Base-by-base conservation (phyloP, 352 stramenopile genomes). In the Phytophthora idaei region DNA sequence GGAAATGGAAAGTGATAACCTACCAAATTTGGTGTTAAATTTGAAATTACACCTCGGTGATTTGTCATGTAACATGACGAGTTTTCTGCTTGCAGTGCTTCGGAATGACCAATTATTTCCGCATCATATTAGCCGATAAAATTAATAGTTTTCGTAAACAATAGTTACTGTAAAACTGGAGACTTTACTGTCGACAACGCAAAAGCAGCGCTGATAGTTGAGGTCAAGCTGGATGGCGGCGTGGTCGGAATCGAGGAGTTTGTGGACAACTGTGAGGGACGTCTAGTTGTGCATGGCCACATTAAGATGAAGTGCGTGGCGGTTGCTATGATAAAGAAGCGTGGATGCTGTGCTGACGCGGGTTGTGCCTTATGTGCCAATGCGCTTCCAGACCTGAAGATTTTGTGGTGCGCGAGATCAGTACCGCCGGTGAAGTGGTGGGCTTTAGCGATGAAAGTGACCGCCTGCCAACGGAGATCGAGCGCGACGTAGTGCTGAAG, bases 361-460 rank as follows among this genome's bases (percentile, higher is more conserved):
- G 8, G 28, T 59, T 39, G 51, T 57, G 42, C 1, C 11, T 27
- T 10, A 49, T 52, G 25, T 67, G 50, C 49, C 28, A 52, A 50
- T 50, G 21, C 15, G 32, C 34, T 45, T 12, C 42, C 34, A 78
- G 57, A 48, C 75, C 82, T 10, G 62, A 80, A 44, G 87, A 94
- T 53, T 94, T 94, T 58, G 55, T 88, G 15, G 87, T 94, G 41
- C 81, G 69, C 45, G 87, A 94, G 67, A 88, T 93, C 64, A 78
- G 71, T 55, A 42, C 61, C 6, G 50, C 74, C 10, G 71, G 76
- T 51, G 31, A 65, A 7, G 62, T 91, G 29, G 73, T 92, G 17
- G 28, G 28, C 7, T 77, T 94, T 21, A 57, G 56, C 10, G 61
- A 73, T 7, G 25, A 66, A 0, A 59, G 61, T 8, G 42, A 64